These are phyloP conservation scores for Lachnellula hyalina DNA, from an alignment of 2,329 filamentous ascomycete species.

Conservation along the genomic window DNA sequence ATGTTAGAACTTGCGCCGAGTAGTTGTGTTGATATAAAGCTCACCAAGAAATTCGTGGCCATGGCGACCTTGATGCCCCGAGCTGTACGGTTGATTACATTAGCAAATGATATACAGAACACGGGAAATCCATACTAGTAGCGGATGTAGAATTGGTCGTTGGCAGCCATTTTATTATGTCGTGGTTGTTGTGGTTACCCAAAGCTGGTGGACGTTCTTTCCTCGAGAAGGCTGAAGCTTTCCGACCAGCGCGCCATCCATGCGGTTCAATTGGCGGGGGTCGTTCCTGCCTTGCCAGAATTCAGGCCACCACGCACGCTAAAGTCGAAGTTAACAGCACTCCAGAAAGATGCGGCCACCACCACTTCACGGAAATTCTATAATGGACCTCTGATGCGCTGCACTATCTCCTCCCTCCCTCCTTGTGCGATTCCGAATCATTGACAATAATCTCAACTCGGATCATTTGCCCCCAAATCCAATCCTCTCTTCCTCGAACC, in stretches of 20 bases:
- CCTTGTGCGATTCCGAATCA: conserved; percentile 14
- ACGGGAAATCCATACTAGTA: conserved; percentile 73
- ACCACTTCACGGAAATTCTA: conserved; percentile 11
- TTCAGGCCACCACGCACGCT: conserved; percentile 13
- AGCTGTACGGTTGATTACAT: conserved; percentile 51
- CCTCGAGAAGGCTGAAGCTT: conserved; percentile 22
- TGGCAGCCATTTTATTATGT: conserved; percentile 35
- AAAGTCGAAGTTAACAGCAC: conserved; percentile 18
- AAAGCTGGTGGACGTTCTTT: neutral
- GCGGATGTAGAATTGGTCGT: conserved; percentile 83
- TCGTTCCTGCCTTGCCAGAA: conserved; percentile 7
- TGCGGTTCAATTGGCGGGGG: conserved; percentile 2
- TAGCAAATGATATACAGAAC: conserved; percentile 8
- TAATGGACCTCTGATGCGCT: conserved; percentile 26
- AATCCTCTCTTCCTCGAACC: conserved; percentile 2
- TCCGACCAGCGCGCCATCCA: neutral
- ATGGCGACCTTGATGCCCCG: conserved; percentile 93
- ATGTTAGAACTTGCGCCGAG: conserved; percentile 14
- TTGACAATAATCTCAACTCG: conserved; percentile 7
- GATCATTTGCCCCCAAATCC: conserved; percentile 11
- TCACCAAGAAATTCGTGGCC: conserved; percentile 95
- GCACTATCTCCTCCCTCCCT: conserved; percentile 14
- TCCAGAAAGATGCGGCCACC: conserved; percentile 11
- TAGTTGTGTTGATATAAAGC: conserved; percentile 13
- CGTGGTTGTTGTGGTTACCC: neutral